phyloP scores from a whole-genome alignment of 2,329 filamentous ascomycete species.

The Fusarium succisae region DNA sequence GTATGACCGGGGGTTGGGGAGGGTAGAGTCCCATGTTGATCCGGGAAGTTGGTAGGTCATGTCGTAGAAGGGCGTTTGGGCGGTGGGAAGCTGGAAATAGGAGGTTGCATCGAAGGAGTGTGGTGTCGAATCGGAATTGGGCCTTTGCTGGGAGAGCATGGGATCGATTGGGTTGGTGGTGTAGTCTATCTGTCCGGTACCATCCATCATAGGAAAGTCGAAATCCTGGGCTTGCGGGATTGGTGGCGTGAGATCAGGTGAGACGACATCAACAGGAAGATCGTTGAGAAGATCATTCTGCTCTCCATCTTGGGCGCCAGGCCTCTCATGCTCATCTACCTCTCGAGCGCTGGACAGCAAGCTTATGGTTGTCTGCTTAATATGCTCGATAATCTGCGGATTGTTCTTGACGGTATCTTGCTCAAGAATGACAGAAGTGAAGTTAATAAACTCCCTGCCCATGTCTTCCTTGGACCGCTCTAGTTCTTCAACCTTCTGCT shows the following conservation, averaged over 20 bases:
- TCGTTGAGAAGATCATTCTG: fast-evolving
- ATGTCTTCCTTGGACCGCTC: background rate
- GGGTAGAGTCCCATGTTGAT: background rate
- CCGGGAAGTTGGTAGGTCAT: background rate
- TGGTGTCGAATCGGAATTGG: background rate
- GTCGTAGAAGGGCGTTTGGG: background rate
- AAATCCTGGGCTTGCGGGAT: background rate
- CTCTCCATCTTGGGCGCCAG: background rate
- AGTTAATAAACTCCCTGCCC: background rate
- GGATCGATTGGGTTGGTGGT: background rate
- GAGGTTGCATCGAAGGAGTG: background rate
- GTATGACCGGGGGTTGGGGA: background rate
- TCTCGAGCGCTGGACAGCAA: background rate
- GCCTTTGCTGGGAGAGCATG: background rate
- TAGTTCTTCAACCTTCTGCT: background rate
- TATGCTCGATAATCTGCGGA: conserved; percentile 1
- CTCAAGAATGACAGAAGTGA: background rate
- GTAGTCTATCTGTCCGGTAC: background rate
- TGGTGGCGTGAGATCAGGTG: background rate
- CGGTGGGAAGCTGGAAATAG: background rate
- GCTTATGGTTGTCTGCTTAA: background rate
- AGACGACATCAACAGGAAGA: fast-evolving
- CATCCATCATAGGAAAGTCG: background rate
- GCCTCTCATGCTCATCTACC: background rate
- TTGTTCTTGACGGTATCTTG: background rate